Evolutionary conservation across 2,329 filamentous ascomycete species (phyloP), one percentile per base, ranked within the genome.

Genomic region (Nigrospora sphaerica): DNA sequence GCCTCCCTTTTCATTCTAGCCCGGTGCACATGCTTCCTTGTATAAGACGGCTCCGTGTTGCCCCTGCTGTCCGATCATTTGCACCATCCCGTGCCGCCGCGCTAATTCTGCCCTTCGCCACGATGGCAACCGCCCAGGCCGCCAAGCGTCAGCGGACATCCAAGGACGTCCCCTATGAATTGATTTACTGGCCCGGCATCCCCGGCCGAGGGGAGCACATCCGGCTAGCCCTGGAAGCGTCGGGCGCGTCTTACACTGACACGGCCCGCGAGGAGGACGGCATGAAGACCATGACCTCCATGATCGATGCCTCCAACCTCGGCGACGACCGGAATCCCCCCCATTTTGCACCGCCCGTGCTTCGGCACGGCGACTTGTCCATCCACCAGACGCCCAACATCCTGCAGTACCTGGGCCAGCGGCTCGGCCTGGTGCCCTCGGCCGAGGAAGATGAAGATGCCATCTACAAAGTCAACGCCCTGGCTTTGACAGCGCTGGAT

Each of bases 171-270:
- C 67, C 72, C 1, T 86, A 85, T 60, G 71, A 83, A 52, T 75
- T 87, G 47, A 71, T 87, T 59, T 90, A 90, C 74, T 87, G 84
- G 78, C 83, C 84, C 16, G 65, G 64, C 16, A 68, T 88, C 23
- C 87, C 87, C 32, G 87, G 87, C 36, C 83, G 87, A 42, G 87
- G 81, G 50, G 87, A 92, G 61, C 80, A 81, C 62, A 68, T 90
- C 59, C 85, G 87, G 18, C 76, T 92, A 12, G 74, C 75, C 14
- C 79, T 92, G 53, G 86, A 91, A 66, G 85, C 85, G 44, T 73
- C 80, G 17, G 75, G 75, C 16, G 77, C 77, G 1, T 62, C 74
- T 4, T 91, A 88, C 70, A 78, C 64, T 19, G 86, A 91, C 66
- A 69, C 73, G 3, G 73, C 75, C 12, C 53, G 67, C 13, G 59